A percentile compares a stretch with the other conserved stretches of the same genome.
phyloP scores from a whole-genome alignment of 495 filamentous ascomycete species.

The Beverwykella pulmonaria region DNA sequence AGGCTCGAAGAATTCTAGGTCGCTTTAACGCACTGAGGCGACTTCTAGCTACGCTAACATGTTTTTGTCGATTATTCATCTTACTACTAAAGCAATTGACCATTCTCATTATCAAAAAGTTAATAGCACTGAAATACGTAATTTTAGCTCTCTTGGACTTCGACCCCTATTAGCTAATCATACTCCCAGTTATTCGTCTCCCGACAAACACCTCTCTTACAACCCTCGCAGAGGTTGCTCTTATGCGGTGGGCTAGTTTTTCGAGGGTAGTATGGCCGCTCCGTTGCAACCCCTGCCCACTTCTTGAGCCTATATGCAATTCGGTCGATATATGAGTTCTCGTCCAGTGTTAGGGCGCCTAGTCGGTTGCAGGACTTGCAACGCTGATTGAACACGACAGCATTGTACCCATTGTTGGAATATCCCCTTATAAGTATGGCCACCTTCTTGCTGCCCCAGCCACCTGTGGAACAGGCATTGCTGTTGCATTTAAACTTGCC shows the following conservation, averaged over 20 bases:
- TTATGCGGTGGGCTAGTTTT: conserved; percentile 12
- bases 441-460: conserved; percentile 17
- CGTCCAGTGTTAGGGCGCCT: conserved; percentile 9
- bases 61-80: too few relatives aligned
- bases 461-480: conserved; percentile 2
- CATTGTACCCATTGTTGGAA: conserved; percentile 18
- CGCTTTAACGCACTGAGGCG: too few relatives aligned
- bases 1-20: too few relatives aligned
- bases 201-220: conserved; percentile 20
- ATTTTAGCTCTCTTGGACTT: too few relatives aligned
- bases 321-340: conserved; percentile 24
- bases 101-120: too few relatives aligned
- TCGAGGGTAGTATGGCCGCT: not conserved
- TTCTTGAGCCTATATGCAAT: conserved; percentile 28
- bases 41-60: too few relatives aligned
- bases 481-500: conserved; percentile 21
- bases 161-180: too few relatives aligned
- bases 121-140: too few relatives aligned
- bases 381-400: conserved; percentile 24
- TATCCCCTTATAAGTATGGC: conserved; percentile 23
- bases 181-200: not conserved
- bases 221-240: conserved; percentile 22
- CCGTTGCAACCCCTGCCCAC: conserved; percentile 11
- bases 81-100: too few relatives aligned
- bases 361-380: conserved; percentile 15